phyloP scores from a whole-genome alignment of 2,329 filamentous ascomycete genomes.

The Phialocephala sp. region DNA sequence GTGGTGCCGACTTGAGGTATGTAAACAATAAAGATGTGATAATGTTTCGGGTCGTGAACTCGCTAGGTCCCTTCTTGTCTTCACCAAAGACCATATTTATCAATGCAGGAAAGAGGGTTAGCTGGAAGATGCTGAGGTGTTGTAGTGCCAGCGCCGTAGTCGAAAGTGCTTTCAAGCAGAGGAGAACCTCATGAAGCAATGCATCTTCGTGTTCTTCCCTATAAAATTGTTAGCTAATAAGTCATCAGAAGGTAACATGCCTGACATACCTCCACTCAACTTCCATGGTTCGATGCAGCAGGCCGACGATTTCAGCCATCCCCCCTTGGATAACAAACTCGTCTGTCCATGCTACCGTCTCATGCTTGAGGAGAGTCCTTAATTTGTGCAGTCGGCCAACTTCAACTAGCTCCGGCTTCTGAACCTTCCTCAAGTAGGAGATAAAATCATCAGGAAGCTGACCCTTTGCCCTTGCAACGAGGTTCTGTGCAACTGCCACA shows the following conservation, averaged over 20 bases:
- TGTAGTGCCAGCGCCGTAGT: slow-evolving; percentile 87
- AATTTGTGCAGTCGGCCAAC: slow-evolving; percentile 96
- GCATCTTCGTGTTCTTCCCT: slow-evolving; percentile 96
- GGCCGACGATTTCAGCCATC: slow-evolving; percentile 86
- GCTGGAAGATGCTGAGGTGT: slow-evolving; percentile 80
- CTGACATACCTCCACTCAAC: slow-evolving; percentile 85
- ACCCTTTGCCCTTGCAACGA: slow-evolving; percentile 73
- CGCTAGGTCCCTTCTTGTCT: slow-evolving; percentile 96
- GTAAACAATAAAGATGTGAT: slow-evolving; percentile 89
- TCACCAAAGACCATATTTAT: slow-evolving; percentile 92
- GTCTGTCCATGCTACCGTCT: slow-evolving; percentile 95
- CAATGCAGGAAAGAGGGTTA: slow-evolving; percentile 82
- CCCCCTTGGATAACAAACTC: slow-evolving; percentile 87
- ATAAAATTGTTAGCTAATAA: slow-evolving; percentile 46
- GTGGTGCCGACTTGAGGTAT: slow-evolving; percentile 74
- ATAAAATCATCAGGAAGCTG: slow-evolving; percentile 85
- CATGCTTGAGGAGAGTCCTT: slow-evolving; percentile 85
- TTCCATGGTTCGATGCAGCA: slow-evolving; percentile 90
- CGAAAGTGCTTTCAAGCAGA: slow-evolving; percentile 92
- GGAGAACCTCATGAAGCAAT: slow-evolving; percentile 86
- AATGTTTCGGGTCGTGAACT: slow-evolving; percentile 91
- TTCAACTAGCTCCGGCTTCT: slow-evolving; percentile 82
- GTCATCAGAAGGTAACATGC: not conserved
- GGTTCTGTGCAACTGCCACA: slow-evolving; percentile 59
- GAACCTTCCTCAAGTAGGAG: slow-evolving; percentile 79